Base-by-base conservation (phyloP, 2,329 filamentous ascomycete species). In the Phyllosticta citrichinensis region DNA sequence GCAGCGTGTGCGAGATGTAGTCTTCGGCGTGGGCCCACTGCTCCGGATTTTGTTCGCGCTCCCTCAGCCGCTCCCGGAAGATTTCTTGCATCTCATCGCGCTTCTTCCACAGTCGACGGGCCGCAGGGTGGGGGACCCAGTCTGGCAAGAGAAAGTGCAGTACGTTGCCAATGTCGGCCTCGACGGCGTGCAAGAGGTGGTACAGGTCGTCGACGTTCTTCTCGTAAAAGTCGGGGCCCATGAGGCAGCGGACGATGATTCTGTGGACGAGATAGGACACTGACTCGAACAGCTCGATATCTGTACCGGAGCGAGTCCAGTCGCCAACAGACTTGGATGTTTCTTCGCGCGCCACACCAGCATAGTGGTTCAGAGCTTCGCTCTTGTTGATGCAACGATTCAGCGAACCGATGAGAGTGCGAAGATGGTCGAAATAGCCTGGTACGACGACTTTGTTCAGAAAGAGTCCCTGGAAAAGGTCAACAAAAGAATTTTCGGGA, bases 221-320 rank as follows among this genome's bases (percentile, higher is more conserved):
- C 24, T 62, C 60, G 54, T 64, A 65, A 52, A 65, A 65, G 40
- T 65, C 64, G 20, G 63, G 63, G 6, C 64, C 64, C 64, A 65
- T 64, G 52, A 65, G 57, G 51, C 62, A 64, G 52, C 58, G 60
- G 5, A 65, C 64, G 33, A 65, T 65, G 19, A 63, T 63, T 51
- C 56, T 60, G 57, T 65, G 64, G 24, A 64, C 63, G n/a, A 65
- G 58, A 25, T 63, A 58, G 8, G 64, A 65, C n/a, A 62, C 58
- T 25, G 62, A 57, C 52, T 64, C 61, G 51, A 65, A 65, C 27
- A 65, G 63, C 35, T 57, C 35, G 9, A 65, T 50, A 6, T 65
- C 63, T 17, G 58, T 52, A 14, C 57, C 40, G 14, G 40, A 53
- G 14, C 54, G 33, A 6, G 57, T 52, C 62, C 63, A 64, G 47